Evolutionary conservation across 202 grass and related monocot species (phyloP), one percentile per base, ranked within the genome.

Genomic region (Zizania palustris): DNA sequence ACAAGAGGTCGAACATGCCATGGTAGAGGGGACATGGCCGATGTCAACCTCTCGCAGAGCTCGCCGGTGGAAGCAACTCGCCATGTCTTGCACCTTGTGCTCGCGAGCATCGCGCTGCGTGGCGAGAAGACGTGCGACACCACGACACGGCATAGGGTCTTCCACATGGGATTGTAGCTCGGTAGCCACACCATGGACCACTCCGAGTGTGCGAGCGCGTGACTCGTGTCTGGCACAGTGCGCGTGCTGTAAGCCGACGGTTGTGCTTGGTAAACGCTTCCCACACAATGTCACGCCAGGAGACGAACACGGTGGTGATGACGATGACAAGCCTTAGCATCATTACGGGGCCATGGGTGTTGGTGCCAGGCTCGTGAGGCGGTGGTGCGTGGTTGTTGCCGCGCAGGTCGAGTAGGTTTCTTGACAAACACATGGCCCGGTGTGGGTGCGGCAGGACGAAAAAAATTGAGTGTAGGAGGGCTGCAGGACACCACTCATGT

Each of bases 271-370:
- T 63, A 15, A 84, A 50, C 22, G 78, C 22, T 20, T 78, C 55
- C 15, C 53, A 22, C 0, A 73, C 82, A 14, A 50, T 33, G 16
- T 78, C 51, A 8, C 44, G 63, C 20, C 73, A 84, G n/a, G 82
- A 84, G 16, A 78, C 22, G 18, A 84, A 15, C 22, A 84, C 13
- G 0, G 82, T 44, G 14, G 41, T 28, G 28, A 28, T 63, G 15
- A 45, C 50, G 16, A 37, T 73, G 14, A 73, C 82, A 20, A 84
- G 65, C 21, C 75, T 61, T 63, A 84, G 50, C 15, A 45, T 35
- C 43, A 84, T 78, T 15, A 84, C 10, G 9, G 82, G 82, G 5
- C 63, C 73, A 11, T 84, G 64, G 65, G n/a, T n/a, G n/a, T n/a
- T n/a, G n/a, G n/a, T n/a, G n/a, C n/a, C n/a, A n/a, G n/a, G 10